phyloP scores from a whole-genome alignment of 331 rosid species.

The Acacia pycnantha region DNA sequence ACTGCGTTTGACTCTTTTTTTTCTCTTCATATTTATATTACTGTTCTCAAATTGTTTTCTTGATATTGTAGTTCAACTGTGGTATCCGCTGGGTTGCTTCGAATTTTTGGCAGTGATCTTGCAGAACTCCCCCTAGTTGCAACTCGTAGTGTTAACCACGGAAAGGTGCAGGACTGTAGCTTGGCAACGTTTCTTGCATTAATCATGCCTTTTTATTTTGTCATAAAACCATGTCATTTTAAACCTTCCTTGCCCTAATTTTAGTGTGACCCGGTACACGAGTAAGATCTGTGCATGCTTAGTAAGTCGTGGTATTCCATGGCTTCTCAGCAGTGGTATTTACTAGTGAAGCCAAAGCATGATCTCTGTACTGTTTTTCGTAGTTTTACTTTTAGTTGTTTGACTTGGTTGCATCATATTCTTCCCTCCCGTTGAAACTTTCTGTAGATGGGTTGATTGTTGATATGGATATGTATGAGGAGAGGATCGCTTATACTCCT shows the following conservation, averaged over 20 bases:
- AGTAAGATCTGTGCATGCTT: background rate
- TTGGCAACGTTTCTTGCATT: slow-evolving; percentile 21
- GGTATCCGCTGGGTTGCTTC: slow-evolving; percentile 88
- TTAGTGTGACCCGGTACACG: background rate
- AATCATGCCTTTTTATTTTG: background rate
- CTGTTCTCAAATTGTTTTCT: slow-evolving; percentile 30
- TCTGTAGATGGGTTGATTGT: slow-evolving; percentile 13
- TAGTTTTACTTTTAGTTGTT: background rate
- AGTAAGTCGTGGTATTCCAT: slow-evolving; percentile 1
- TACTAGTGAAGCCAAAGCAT: background rate
- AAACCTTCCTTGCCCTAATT: background rate
- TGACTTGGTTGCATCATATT: slow-evolving; percentile 22
- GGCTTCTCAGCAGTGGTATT: background rate
- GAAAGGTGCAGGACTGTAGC: slow-evolving; percentile 59
- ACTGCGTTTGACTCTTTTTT: slow-evolving; percentile 6
- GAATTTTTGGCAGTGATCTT: slow-evolving; percentile 76
- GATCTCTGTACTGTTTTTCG: background rate
- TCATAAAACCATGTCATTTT: background rate
- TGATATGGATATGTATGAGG: background rate
- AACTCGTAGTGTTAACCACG: slow-evolving; percentile 77
- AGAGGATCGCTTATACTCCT: slow-evolving; percentile 4
- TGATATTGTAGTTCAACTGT: slow-evolving; percentile 80
- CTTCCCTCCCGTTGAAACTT: slow-evolving; percentile 8
- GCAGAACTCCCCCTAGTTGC: slow-evolving; percentile 98
- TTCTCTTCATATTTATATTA: background rate